Evolutionary conservation across 2,329 filamentous ascomycete genomes (phyloP).

Genomic region (Alternaria brassicae): DNA sequence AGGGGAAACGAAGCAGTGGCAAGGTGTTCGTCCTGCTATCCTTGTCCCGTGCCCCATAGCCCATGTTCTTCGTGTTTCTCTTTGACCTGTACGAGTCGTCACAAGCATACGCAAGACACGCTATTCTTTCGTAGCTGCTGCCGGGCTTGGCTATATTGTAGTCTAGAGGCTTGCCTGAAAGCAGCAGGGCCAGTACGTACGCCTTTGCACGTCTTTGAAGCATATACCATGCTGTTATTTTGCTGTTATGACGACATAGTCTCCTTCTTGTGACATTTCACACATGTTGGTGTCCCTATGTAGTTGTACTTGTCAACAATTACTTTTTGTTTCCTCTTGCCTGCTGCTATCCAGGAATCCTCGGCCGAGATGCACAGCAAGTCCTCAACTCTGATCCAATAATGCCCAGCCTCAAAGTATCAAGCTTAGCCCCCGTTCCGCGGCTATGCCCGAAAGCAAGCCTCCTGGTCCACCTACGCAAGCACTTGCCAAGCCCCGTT

Average conservation of each 20-base stretch:
- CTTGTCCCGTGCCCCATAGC: background rate
- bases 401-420: background rate
- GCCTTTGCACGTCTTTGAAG: background rate
- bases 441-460: background rate
- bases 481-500: background rate
- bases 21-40: background rate
- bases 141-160: slow-evolving; percentile 11
- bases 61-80: background rate
- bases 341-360: background rate
- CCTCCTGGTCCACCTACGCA: background rate
- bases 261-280: too few relatives aligned
- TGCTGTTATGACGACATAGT: too few relatives aligned
- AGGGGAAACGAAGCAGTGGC: background rate
- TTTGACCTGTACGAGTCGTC: slow-evolving; percentile 10
- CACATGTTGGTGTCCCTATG: too few relatives aligned
- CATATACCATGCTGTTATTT: background rate
- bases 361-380: too few relatives aligned
- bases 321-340: too few relatives aligned
- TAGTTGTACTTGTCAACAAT: too few relatives aligned
- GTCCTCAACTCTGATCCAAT: too few relatives aligned
- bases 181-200: background rate
- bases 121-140: background rate
- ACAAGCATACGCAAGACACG: slow-evolving; percentile 21
- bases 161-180: background rate
- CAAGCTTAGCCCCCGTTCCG: background rate